Base-by-base conservation (phyloP, 345 rosid genomes). In the Lepidium aucheri region DNA sequence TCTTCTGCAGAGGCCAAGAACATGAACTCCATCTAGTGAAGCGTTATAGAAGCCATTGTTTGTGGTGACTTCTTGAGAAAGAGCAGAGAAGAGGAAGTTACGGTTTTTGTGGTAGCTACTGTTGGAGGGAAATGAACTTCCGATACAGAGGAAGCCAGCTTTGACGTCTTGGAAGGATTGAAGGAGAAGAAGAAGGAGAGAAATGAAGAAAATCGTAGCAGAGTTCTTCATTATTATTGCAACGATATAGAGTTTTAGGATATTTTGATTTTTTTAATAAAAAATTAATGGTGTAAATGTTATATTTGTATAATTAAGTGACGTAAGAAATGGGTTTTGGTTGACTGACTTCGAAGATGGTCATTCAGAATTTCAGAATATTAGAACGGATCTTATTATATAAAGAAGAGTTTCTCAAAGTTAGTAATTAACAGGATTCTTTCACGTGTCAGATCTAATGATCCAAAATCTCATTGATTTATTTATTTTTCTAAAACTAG, bases 1-100 rank as follows among this genome's bases (percentile, higher is more conserved):
- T 35, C 65, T 76, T 30, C 79, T 40, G 77, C 86, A 82, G 2
- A 78, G 53, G 13, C 49, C 78, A 28, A 55, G 45, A 46, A 70
- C 79, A 12, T 68, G 67, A 30, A 72, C 79, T 28, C 64, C 61
- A 24, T 78, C 78, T 22, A 68, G 53, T 5, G 75, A 53, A 11
- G 72, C 42, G 18, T 47, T 67, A 44, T 66, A 77, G 67, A 75
- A 77, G 33, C 80, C 80, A 0, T 53, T 56, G 6, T 63, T 56
- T 12, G 32, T 14, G 1, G 49, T 28, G 53, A 70, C 79, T 0
- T 65, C 62, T 9, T 59, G 10, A 12, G 79, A 53, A 8, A 82
- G 71, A 70, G 77, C 66, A 53, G 80, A 56, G 9, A 79, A 70
- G 36, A 73, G 57, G 13, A 60, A 35, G 13, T 63, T 67, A 5